Base-by-base conservation (phyloP, 345 rosid genomes). In the Eucalyptus dawsonii region DNA sequence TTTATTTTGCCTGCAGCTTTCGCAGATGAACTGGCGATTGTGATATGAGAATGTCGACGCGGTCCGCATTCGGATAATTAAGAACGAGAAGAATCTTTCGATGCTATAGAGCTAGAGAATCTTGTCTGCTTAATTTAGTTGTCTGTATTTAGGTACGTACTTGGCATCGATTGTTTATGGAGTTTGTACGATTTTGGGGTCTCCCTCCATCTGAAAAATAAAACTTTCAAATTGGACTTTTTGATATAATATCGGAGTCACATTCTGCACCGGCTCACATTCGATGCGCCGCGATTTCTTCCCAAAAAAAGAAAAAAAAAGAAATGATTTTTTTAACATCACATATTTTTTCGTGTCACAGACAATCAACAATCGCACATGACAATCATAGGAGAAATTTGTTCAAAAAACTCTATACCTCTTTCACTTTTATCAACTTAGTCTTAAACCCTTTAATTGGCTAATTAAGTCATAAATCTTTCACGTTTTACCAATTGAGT, bases 231-330 rank as follows among this genome's bases (percentile, higher is more conserved):
- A 72, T 72, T 76, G 15, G 9, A 76, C 45, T 11, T 40, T 19
- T 12, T 19, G 0, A 65, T 3, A 7, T n/a, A 0, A 2, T n/a
- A 65, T n/a, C 0, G 3, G 1, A 14, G 11, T 1, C 76, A 65
- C 10, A 65, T 65, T n/a, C 5, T 8, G 21, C 21, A 14, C 11
- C 2, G 11, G 0, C 11, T n/a, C 9, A n/a, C 0, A 2, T 62
- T 62, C 34, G 9, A 62, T 62, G 37, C 17, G 17, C 17, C 9
- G 9, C 3, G 37, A 14, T 34, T 34, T 34, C 34, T 34, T 34
- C 34, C 34, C 34, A 34, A 34, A 34, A 34, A 34, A 34, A 34
- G 34, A 34, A 34, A 34, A 34, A 34, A 9, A 58, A 58, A 58
- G 13, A 58, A 5, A 11, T 24, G 67, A 60, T 60, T 11, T 24